Conservation (phyloP, 202 grass and related monocot genomes). For the Schoenoplectus tabernaemontani region DNA sequence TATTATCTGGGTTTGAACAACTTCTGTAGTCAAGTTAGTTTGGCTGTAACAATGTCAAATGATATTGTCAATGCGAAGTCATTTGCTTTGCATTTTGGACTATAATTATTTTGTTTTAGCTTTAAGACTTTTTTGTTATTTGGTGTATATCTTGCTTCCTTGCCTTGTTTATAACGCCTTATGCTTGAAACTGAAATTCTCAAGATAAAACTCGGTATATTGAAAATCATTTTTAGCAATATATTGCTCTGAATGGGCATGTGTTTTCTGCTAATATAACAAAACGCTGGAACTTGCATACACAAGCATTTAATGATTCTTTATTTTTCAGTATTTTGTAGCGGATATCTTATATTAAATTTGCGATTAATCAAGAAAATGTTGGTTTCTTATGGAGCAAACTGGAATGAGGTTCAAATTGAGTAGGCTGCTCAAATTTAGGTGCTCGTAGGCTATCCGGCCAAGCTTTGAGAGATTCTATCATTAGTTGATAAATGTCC, state of each 20-base stretch:
- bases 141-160: background rate
- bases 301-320: too few relatives aligned
- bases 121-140: background rate
- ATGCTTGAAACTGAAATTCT: background rate
- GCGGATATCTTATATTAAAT: background rate
- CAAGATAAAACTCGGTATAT: background rate
- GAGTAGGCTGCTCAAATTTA: background rate
- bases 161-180: background rate
- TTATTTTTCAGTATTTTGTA: too few relatives aligned
- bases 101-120: background rate
- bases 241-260: background rate
- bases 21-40: background rate
- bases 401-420: background rate
- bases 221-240: background rate
- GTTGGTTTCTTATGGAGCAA: background rate
- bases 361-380: background rate
- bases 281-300: too few relatives aligned
- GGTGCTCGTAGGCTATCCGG: background rate
- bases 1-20: slow-evolving; percentile 6
- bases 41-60: slow-evolving; percentile 2
- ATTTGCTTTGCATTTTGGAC: slow-evolving; percentile 4
- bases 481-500: too few relatives aligned
- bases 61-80: background rate
- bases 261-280: background rate
- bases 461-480: background rate